Evolutionary conservation across 768 basidiomycete genomes (phyloP).

Genomic region (Lentinula detonsa): DNA sequence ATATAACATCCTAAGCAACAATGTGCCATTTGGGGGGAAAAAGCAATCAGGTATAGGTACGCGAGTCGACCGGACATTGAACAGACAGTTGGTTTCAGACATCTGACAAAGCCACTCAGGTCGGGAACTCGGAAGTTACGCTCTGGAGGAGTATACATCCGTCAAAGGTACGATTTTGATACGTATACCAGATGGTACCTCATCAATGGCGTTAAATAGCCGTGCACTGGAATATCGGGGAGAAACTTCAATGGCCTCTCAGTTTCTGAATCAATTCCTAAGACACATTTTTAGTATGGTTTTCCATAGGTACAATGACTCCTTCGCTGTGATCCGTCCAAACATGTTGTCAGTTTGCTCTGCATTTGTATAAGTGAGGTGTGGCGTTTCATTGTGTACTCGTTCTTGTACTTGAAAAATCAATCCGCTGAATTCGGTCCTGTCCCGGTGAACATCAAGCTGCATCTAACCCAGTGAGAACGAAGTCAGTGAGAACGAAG

Average conservation of each 20-base stretch:
- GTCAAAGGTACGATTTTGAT: conserved; percentile 27
- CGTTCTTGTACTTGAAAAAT: no score
- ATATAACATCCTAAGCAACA: conserved; percentile 77
- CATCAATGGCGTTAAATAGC: conserved; percentile 54
- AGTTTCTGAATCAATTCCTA: conserved; percentile 20
- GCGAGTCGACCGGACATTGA: conserved; percentile 13
- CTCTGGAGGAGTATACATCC: conserved; percentile 72
- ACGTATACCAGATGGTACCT: neutral
- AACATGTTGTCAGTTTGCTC: neutral
- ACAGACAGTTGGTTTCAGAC: neutral
- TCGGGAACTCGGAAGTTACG: conserved; percentile 82
- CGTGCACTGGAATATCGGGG: conserved; percentile 82
- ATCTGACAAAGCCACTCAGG: conserved; percentile 36
- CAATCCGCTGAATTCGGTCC: no score
- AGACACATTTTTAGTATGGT: neutral
- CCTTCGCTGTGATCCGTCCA: neutral
- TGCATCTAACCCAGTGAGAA: no score
- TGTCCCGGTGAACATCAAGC: no score
- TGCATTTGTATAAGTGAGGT: neutral
- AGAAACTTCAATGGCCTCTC: conserved; percentile 74
- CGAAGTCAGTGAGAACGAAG: neutral
- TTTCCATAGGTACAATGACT: neutral
- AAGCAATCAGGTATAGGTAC: conserved; percentile 85
- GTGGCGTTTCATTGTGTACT: no score
- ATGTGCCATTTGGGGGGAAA: conserved; percentile 94